Percentiles rank a stretch among this genome's conserved stretches.
phyloP scores from a whole-genome alignment of 2,329 filamentous ascomycete genomes.

The Didymella keratinophila region DNA sequence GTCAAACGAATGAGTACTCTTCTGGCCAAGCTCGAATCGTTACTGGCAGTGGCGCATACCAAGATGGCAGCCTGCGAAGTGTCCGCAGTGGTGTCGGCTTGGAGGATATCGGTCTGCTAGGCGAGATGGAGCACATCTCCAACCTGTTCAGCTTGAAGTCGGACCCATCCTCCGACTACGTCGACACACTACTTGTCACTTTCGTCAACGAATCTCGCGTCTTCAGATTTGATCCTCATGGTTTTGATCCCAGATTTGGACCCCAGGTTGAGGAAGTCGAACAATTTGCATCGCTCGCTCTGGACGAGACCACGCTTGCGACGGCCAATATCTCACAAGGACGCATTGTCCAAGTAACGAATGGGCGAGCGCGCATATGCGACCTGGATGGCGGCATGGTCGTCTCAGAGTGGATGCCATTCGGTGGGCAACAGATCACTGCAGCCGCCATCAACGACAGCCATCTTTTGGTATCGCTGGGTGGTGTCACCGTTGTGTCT shows the following conservation, averaged over 20 bases:
- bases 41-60: conserved; percentile 88
- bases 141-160: conserved; percentile 74
- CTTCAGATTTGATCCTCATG: conserved; percentile 76
- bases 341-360: conserved; percentile 78
- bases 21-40: conserved; percentile 94
- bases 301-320: conserved; percentile 76
- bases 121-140: conserved; percentile 76
- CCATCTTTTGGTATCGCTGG: conserved; percentile 75
- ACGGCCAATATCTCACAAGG: conserved; percentile 70
- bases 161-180: conserved; percentile 57
- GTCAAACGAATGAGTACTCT: conserved; percentile 86
- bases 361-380: conserved; percentile 67
- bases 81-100: conserved; percentile 93
- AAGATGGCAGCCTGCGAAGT: conserved; percentile 86
- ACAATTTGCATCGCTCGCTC: conserved; percentile 72
- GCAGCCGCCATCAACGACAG: conserved; percentile 77
- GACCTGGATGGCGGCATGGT: conserved; percentile 64
- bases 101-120: conserved; percentile 83
- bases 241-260: conserved; percentile 40
- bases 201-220: conserved; percentile 84
- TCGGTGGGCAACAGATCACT: conserved; percentile 68
- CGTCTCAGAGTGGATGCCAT: conserved; percentile 66
- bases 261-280: conserved; percentile 82
- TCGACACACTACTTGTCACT: conserved; percentile 79
- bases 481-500: conserved; percentile 75